phyloP scores from a whole-genome alignment of 768 basidiomycete species.

The Leccinum rimulosum region DNA sequence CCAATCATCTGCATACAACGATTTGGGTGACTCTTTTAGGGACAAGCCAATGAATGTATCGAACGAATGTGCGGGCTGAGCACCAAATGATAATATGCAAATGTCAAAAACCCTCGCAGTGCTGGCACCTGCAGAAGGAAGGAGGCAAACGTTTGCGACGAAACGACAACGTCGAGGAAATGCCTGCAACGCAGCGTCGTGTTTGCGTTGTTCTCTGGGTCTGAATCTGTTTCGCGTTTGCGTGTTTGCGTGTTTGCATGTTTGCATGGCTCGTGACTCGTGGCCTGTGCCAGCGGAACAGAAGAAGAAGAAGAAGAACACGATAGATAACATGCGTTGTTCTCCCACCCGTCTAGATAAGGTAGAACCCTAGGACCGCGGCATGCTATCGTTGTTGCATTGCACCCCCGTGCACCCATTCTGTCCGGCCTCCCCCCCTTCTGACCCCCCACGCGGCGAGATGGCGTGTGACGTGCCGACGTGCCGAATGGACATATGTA shows the following conservation, averaged over 20 bases:
- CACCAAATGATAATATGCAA: neutral
- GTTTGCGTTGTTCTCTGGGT: neutral
- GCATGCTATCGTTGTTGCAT: neutral
- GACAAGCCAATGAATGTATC: neutral
- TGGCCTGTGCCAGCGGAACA: neutral
- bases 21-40: neutral
- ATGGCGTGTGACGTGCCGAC: neutral
- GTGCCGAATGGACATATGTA: neutral
- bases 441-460: neutral
- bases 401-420: neutral
- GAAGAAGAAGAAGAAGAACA: slow-evolving; percentile 1
- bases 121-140: neutral
- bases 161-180: neutral
- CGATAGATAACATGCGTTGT: slow-evolving; percentile 1
- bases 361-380: slow-evolving; percentile 3
- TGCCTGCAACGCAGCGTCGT: neutral
- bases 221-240: neutral
- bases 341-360: neutral
- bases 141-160: neutral
- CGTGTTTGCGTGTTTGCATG: neutral
- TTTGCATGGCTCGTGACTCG: neutral
- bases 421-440: neutral
- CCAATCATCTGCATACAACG: neutral
- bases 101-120: neutral
- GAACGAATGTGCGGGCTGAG: neutral